These are phyloP conservation scores for Colletotrichum musae DNA, from an alignment of 2,329 filamentous ascomycete species.

Conservation along the genomic window DNA sequence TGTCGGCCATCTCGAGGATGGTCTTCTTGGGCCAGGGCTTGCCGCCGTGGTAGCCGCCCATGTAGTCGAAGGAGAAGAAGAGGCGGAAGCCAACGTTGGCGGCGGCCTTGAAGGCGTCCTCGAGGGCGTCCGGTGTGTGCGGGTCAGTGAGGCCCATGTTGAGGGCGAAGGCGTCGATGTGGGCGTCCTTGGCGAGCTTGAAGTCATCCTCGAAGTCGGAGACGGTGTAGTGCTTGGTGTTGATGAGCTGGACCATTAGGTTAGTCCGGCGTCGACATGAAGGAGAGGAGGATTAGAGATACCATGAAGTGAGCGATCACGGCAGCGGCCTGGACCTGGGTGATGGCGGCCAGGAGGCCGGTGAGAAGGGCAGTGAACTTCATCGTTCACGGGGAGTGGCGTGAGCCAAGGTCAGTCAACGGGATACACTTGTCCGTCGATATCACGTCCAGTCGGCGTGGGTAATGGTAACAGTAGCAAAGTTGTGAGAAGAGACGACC, in stretches of 20 bases:
- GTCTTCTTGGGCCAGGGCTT: conserved; percentile 41
- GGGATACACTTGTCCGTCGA: conserved; percentile 7
- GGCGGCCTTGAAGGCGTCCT: conserved; percentile 37
- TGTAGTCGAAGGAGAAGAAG: conserved; percentile 53
- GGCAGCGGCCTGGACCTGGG: conserved; percentile 30
- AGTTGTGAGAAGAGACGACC: background rate
- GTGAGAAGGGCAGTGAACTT: conserved; percentile 21
- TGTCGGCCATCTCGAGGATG: conserved; percentile 28
- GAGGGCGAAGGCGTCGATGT: conserved; percentile 50
- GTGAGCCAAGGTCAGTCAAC: conserved; percentile 11
- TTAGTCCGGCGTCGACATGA: conserved; percentile 2
- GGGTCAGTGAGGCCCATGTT: conserved; percentile 37
- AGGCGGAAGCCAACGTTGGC: conserved; percentile 46
- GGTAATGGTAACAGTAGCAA: background rate
- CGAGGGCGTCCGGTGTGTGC: conserved; percentile 26
- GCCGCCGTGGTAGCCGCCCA: conserved; percentile 40
- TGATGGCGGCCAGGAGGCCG: conserved; percentile 27
- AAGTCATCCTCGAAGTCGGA: conserved; percentile 64
- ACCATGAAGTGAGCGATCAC: conserved; percentile 42
- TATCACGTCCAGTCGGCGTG: conserved; percentile 16
- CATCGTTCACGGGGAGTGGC: conserved; percentile 24
- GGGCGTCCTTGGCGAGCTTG: conserved; percentile 58
- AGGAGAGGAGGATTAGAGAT: background rate
- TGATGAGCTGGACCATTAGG: conserved; percentile 22
- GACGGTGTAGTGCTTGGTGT: conserved; percentile 47